Evolutionary conservation across 108 stramenopile genomes (phyloP), one percentile per base, ranked within the genome.

Genomic region (Fragilaria crotonensis): DNA sequence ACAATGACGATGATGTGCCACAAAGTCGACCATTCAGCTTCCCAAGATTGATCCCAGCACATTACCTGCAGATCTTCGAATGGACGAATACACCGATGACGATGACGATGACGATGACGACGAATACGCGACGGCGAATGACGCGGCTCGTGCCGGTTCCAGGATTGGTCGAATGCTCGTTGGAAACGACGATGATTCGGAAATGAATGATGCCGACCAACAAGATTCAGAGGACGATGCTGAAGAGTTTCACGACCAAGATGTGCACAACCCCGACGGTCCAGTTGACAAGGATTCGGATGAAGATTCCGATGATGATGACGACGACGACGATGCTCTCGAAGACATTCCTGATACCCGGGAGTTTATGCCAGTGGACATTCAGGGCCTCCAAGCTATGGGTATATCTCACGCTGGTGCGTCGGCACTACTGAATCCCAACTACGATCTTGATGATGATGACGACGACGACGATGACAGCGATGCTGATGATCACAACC

Each of bases 31-130:
- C 45, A 54, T 64, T 4, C 52, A 62, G 5, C 33, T 78, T 18
- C 70, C 78, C 4, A 60, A 64, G 33, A 71, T 80, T n/a, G 85
- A 83, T 60, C 62, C 66, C 18, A 56, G 41, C 30, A 54, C 57
- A 20, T 60, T 92, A 5, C 94, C 94, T 1, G 83, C 81, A 1
- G 94, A 95, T 59, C 66, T 95, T 19, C 65, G 94, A 25, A 95
- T 95, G 94, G 90, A 95, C 52, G 90, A 95, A 64, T 95, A 95
- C 67, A 85, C 86, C 3, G 85, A 86, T 62, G 90, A 90, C 58
- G 93, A 95, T 30, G 87, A 80, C 22, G 88, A 85, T 3, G 81
- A 84, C 25, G 84, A 67, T 29, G n/a, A n/a, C n/a, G n/a, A n/a
- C n/a, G n/a, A n/a, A n/a, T n/a, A n/a, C n/a, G n/a, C n/a, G n/a